Base-by-base conservation (phyloP, 768 basidiomycete species). In the Amanita thiersii region DNA sequence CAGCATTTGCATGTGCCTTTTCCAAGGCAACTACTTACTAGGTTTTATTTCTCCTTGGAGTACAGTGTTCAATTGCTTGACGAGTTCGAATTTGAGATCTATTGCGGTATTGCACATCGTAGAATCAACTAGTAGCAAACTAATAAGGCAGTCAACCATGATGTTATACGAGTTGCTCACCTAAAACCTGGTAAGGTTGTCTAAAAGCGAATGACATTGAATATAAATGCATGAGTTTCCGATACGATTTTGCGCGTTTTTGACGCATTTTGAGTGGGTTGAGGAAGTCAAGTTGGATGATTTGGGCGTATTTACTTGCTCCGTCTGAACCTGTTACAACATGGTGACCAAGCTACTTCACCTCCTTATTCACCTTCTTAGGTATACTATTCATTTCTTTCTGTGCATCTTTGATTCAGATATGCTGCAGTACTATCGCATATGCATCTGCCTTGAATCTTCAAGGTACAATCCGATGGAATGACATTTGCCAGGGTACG, bases 161-260 rank as follows among this genome's bases (percentile, higher is more conserved):
- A 38, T 23, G 20, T 36, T 34, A 32, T 11, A 24, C n/a, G 26
- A 35, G 19, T 21, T n/a, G 61, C 69, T 49, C 51, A 91, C 92
- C 76, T 18, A 98, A 73, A 5, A 94, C 73, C 68, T 98, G 96
- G 59, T 91, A 98, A 0, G 96, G 94, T 53, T 91, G 80, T 33
- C 91, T 69, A 60, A 97, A 98, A 4, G 86, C 86, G 60, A 97
- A 97, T 2, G 81, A 72, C 59, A 84, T 74, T 47, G 72, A 76
- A 58, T 97, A 97, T 37, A 93, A 65, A 11, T 79, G 73, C 93
- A 99, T 98, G 40, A 94, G 84, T 57, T 91, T 91, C 50, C 84
- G 77, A 63, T 97, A 97, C 0, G 82, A 77, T 62, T 99, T 99
- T 19, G 92, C 90, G 57, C 96, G 75, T 64, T 89, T 96, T 65